Percentiles rank a stretch among this genome's conserved stretches.
Conservation (phyloP, 805 yeast species). For the Lipomyces mesembrius region DNA sequence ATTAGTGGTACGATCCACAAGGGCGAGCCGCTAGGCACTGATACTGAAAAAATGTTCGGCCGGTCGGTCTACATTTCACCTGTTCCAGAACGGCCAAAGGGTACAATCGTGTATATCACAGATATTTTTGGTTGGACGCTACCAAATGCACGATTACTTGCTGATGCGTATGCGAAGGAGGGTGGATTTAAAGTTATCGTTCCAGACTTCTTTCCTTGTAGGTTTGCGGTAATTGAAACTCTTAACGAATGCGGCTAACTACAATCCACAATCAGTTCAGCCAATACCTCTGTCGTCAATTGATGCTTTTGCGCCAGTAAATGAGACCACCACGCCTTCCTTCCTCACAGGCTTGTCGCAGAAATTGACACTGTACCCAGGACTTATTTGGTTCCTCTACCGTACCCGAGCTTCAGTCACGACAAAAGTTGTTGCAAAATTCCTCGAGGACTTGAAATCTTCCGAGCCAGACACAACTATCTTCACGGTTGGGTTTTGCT, state of each 20-base stretch:
- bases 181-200: conserved; percentile 17
- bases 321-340: conserved; percentile 1
- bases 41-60: conserved; percentile 7
- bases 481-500: conserved; percentile 33
- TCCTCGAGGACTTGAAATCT: conserved; percentile 12
- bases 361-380: conserved; percentile 2
- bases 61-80: conserved; percentile 14
- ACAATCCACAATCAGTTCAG: conserved; percentile 6
- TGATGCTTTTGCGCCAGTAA: conserved; percentile 17
- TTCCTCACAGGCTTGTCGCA: not conserved
- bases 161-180: conserved; percentile 31
- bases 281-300: conserved; percentile 13
- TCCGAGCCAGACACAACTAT: conserved; percentile 11
- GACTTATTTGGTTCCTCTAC: conserved; percentile 7
- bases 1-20: conserved; percentile 15
- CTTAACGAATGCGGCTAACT: not conserved
- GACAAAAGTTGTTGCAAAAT: conserved; percentile 17
- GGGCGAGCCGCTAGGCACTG: conserved; percentile 18
- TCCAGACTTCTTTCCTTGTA: conserved; percentile 27
- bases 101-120: conserved; percentile 18
- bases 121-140: conserved; percentile 33
- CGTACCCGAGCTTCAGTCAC: conserved; percentile 16
- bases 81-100: conserved; percentile 19
- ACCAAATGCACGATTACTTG: conserved; percentile 26
- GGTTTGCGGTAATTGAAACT: not conserved